Conservation (phyloP, 2,329 filamentous ascomycete genomes). For the Arachnomyces sp. region DNA sequence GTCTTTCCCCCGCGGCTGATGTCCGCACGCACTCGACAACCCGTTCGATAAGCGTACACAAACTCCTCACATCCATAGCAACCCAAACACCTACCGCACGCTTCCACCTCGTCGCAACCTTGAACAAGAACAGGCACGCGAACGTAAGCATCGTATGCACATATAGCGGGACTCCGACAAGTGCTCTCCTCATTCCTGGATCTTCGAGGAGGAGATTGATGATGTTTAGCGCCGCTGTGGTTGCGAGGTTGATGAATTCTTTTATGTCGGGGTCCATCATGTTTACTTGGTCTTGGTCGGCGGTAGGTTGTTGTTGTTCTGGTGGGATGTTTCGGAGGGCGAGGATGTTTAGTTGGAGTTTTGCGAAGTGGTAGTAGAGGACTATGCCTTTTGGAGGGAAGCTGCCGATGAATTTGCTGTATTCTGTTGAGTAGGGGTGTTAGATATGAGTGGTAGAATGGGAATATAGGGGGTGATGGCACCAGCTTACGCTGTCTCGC, state of each 20-base stretch:
- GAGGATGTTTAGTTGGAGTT: too few relatives aligned
- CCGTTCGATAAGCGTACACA: conserved; percentile 19
- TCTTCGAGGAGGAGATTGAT: conserved; percentile 33
- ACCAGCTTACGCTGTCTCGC: too few relatives aligned
- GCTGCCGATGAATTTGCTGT: conserved; percentile 17
- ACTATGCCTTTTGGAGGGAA: conserved; percentile 14
- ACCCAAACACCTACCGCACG: conserved; percentile 26
- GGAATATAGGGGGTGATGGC: too few relatives aligned
- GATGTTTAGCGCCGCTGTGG: conserved; percentile 28
- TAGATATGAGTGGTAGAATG: too few relatives aligned
- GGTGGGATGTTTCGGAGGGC: too few relatives aligned
- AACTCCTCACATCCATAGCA: conserved; percentile 5
- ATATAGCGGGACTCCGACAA: conserved; percentile 35
- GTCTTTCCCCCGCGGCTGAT: conserved; percentile 22
- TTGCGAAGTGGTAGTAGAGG: too few relatives aligned
- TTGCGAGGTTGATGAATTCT: conserved; percentile 12
- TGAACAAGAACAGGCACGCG: conserved; percentile 33
- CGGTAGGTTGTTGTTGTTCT: conserved; percentile 11
- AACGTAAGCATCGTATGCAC: conserved; percentile 38
- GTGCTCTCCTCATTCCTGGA: conserved; percentile 26
- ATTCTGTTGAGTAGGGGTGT: conserved; percentile 20
- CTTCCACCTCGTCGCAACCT: conserved; percentile 30
- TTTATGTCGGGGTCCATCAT: conserved; percentile 5
- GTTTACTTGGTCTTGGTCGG: conserved; percentile 19
- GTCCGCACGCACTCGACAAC: conserved; percentile 22